These are phyloP conservation scores for Herpetomonas samuelpessoai DNA, from an alignment of 208 protist species.

Conservation along the genomic window DNA sequence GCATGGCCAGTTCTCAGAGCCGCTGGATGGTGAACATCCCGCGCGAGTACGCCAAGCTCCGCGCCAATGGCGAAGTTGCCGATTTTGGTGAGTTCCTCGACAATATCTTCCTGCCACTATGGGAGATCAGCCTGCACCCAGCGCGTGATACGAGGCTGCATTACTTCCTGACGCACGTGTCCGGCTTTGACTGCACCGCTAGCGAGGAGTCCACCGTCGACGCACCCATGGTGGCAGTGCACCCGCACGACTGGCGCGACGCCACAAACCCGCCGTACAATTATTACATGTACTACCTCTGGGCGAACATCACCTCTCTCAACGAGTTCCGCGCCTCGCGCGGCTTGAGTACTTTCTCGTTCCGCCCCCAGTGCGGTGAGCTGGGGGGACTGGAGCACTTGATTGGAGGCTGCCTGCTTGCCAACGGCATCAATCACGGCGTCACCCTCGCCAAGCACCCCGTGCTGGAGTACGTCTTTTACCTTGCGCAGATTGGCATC, in stretches of 20 bases:
- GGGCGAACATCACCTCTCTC: constrained; percentile 96
- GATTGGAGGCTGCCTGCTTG: constrained; percentile 92
- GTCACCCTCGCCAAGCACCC: constrained; percentile 94
- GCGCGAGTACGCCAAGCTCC: constrained; percentile 87
- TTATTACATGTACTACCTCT: constrained; percentile 98
- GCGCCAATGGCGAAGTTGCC: constrained; percentile 63
- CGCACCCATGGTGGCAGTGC: constrained; percentile 61
- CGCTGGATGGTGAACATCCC: constrained; percentile 97
- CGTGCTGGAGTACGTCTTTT: constrained; percentile 98
- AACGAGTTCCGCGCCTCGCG: constrained; percentile 93
- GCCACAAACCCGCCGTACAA: constrained; percentile 97
- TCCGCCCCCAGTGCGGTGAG: constrained; percentile 98
- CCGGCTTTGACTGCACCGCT: constrained; percentile 95
- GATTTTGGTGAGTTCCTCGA: constrained; percentile 96
- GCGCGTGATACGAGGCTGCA: constrained; percentile 93
- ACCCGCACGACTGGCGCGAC: constrained; percentile 90
- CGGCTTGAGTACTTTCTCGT: constrained; percentile 83
- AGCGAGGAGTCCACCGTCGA: constrained; percentile 97
- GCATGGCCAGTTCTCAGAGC: constrained; percentile 94
- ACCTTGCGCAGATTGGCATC: constrained; percentile 96
- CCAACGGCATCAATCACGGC: constrained; percentile 97
- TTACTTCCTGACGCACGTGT: constrained; percentile 95
- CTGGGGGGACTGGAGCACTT: constrained; percentile 91
- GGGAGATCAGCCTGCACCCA: constrained; percentile 97
- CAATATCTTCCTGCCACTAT: constrained; percentile 97